Evolutionary conservation across 768 basidiomycete genomes (phyloP).

Genomic region (Tephrocybe rancida): DNA sequence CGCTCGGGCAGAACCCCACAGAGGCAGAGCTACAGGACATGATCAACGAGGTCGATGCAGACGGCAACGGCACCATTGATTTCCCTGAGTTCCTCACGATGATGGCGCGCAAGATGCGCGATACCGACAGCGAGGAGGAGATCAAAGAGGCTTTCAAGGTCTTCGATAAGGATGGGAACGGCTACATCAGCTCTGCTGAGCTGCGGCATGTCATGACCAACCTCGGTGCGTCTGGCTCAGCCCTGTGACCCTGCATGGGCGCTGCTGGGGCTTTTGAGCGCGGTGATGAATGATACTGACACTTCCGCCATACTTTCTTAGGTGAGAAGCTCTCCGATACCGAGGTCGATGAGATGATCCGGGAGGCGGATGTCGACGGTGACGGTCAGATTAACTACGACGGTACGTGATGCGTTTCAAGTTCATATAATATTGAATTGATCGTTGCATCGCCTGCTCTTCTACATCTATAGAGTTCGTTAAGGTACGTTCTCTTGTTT

Average conservation of each 20-base stretch:
- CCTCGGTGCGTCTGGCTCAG: conserved; percentile 58
- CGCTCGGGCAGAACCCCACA: conserved; percentile 90
- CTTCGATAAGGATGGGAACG: conserved; percentile 96
- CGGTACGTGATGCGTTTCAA: conserved; percentile 40
- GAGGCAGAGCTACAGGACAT: conserved; percentile 92
- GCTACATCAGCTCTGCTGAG: conserved; percentile 85
- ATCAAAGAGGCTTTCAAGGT: conserved; percentile 97
- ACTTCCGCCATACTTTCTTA: conserved; percentile 17
- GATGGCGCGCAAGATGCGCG: conserved; percentile 90
- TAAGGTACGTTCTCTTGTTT: conserved; percentile 43
- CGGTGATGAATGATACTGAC: not conserved
- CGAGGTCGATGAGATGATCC: conserved; percentile 96
- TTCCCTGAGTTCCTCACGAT: conserved; percentile 81
- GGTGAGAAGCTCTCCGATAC: conserved; percentile 86
- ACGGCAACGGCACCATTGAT: conserved; percentile 88
- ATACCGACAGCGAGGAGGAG: conserved; percentile 92
- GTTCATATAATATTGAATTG: not conserved
- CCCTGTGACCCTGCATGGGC: not conserved
- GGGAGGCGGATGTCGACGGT: conserved; percentile 93
- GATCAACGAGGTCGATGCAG: conserved; percentile 89
- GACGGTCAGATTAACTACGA: conserved; percentile 94
- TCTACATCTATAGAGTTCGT: conserved; percentile 62
- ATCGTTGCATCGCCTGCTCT: conserved; percentile 4
- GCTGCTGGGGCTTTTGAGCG: not conserved
- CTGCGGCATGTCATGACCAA: conserved; percentile 91